Conservation (phyloP, 2,329 filamentous ascomycete genomes). For the Paraphoma sp. region DNA sequence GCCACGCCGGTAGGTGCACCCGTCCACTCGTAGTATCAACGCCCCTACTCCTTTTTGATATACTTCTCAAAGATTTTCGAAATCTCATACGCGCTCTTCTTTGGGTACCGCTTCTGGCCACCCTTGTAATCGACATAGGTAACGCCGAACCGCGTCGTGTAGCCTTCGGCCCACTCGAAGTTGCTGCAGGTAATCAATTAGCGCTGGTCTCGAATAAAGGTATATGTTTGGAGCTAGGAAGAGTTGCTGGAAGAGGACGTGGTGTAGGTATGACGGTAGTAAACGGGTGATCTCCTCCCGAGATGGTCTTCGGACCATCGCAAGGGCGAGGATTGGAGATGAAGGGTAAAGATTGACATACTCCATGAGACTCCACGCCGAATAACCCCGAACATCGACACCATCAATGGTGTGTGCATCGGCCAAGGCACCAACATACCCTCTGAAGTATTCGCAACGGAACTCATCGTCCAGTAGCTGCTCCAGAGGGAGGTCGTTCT, state of each 20-base stretch:
- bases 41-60: slow-evolving; percentile 64
- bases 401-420: slow-evolving; percentile 73
- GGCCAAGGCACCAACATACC: slow-evolving; percentile 79
- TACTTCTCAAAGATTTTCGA: slow-evolving; percentile 73
- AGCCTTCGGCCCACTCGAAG: slow-evolving; percentile 92
- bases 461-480: slow-evolving; percentile 82
- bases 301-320: not conserved
- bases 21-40: slow-evolving; percentile 3
- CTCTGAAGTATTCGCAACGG: slow-evolving; percentile 78
- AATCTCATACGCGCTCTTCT: slow-evolving; percentile 81
- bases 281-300: slow-evolving; percentile 1
- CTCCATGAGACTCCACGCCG: slow-evolving; percentile 89
- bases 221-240: slow-evolving; percentile 12
- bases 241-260: not conserved
- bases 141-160: slow-evolving; percentile 84
- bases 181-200: slow-evolving; percentile 60
- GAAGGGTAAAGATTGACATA: slow-evolving; percentile 49
- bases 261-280: not conserved
- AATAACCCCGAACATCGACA: slow-evolving; percentile 80
- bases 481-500: slow-evolving; percentile 75
- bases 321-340: slow-evolving; percentile 6
- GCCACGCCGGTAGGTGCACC: slow-evolving; percentile 16
- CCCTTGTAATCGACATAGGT: slow-evolving; percentile 83
- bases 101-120: slow-evolving; percentile 79
- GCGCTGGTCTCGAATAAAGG: slow-evolving; percentile 8